phyloP scores from a whole-genome alignment of 2,329 filamentous ascomycete species.

The Pseudocercospora fijiensis region DNA sequence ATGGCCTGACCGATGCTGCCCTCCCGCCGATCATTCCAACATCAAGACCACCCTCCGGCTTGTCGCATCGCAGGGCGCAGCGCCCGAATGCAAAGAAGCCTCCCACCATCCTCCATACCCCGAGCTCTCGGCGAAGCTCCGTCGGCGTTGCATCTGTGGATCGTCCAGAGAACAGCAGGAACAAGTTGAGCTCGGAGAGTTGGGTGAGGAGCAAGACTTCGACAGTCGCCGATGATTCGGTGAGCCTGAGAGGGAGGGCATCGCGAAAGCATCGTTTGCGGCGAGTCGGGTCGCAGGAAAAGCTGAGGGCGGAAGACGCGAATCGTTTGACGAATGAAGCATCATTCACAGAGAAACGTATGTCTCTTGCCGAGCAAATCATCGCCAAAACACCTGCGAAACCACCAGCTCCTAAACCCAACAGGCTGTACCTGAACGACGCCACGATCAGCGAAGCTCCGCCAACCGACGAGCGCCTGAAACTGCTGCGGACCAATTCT shows the following conservation, averaged over 20 bases:
- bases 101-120: slow-evolving; percentile 7
- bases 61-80: slow-evolving; percentile 62
- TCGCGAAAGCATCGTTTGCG: slow-evolving; percentile 25
- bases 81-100: slow-evolving; percentile 19
- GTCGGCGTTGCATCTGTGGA: slow-evolving; percentile 16
- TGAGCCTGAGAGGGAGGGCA: slow-evolving; percentile 23
- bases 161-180: slow-evolving; percentile 37
- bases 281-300: slow-evolving; percentile 29
- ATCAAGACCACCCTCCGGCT: slow-evolving; percentile 74
- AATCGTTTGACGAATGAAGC: background rate
- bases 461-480: slow-evolving; percentile 22
- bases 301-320: slow-evolving; percentile 22
- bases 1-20: slow-evolving; percentile 29
- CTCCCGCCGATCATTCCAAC: slow-evolving; percentile 55
- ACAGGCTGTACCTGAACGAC: slow-evolving; percentile 32
- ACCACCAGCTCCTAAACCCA: slow-evolving; percentile 43
- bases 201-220: slow-evolving; percentile 32
- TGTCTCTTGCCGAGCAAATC: slow-evolving; percentile 32
- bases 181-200: slow-evolving; percentile 37
- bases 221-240: slow-evolving; percentile 26
- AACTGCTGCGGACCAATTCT: slow-evolving; percentile 7
- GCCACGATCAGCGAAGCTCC: slow-evolving; percentile 26
- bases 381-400: slow-evolving; percentile 34
- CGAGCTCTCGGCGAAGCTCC: slow-evolving; percentile 24
- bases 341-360: slow-evolving; percentile 8